phyloP scores from a whole-genome alignment of 257 asterid species.

The Galeopsis tetrahit region DNA sequence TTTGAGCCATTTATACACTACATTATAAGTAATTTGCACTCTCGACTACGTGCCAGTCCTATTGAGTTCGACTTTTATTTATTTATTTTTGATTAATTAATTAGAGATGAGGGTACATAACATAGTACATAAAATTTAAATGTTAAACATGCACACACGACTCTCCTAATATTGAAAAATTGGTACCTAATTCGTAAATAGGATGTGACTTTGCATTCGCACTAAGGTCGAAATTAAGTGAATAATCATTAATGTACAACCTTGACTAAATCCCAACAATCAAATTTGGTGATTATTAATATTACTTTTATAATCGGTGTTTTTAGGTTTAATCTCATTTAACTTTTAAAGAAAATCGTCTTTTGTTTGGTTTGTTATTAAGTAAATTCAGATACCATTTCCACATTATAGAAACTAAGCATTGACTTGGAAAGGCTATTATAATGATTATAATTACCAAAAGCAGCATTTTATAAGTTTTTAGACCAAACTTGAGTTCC shows the following conservation, averaged over 20 bases:
- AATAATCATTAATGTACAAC: neutral
- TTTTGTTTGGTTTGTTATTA: neutral
- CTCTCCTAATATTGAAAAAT: neutral
- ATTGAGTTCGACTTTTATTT: neutral
- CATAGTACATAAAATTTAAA: neutral
- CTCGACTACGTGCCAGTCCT: neutral
- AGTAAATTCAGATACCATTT: neutral
- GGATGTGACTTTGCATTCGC: neutral
- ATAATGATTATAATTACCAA: neutral
- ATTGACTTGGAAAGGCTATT: neutral
- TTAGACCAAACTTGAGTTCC: no score
- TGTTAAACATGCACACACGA: neutral
- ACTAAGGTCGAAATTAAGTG: slow-evolving; percentile 2
- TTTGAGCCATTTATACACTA: neutral
- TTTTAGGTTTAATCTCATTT: neutral
- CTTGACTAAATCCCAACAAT: neutral
- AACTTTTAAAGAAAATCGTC: neutral
- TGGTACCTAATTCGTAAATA: slow-evolving; percentile 1
- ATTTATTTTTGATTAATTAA: neutral
- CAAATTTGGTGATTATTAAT: neutral
- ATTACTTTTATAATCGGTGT: neutral
- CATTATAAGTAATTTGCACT: neutral
- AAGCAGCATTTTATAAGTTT: neutral
- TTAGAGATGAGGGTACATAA: neutral
- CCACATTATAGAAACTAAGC: neutral